These are phyloP conservation scores for Lichtheimia corymbifera DNA, from an alignment of 371 early-diverging fungal species.

Conservation along the genomic window DNA sequence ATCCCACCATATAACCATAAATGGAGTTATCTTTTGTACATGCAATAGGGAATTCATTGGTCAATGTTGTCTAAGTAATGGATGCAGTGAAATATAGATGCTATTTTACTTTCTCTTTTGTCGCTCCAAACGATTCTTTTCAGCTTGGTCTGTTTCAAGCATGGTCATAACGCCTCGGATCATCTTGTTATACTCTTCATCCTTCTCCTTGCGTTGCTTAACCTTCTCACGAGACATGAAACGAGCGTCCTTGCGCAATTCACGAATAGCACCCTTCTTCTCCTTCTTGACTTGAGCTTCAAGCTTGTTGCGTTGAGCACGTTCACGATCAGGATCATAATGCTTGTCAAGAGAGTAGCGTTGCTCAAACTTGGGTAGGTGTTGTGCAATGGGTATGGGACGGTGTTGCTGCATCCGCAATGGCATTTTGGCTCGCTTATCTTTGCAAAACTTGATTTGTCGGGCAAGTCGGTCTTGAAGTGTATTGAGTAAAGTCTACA, in stretches of 20 bases:
- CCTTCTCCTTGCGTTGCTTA: slow-evolving; percentile 74
- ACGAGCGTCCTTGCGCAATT: slow-evolving; percentile 90
- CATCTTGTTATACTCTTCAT: slow-evolving; percentile 81
- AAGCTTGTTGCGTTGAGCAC: slow-evolving; percentile 75
- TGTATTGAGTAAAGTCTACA: slow-evolving; percentile 23
- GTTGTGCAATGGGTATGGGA: slow-evolving; percentile 87
- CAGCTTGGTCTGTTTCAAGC: slow-evolving; percentile 76
- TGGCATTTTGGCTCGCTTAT: slow-evolving; percentile 64
- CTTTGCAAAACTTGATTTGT: slow-evolving; percentile 58
- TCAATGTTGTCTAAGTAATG: no score
- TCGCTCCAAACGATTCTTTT: slow-evolving; percentile 70
- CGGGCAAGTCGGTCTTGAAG: slow-evolving; percentile 47
- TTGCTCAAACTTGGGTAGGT: slow-evolving; percentile 89
- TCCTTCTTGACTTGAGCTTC: slow-evolving; percentile 84
- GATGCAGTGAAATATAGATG: no score
- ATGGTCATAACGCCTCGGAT: slow-evolving; percentile 85
- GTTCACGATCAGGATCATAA: slow-evolving; percentile 80
- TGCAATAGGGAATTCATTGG: no score
- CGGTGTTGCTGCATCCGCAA: slow-evolving; percentile 83
- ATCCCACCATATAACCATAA: no score
- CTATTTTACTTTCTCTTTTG: slow-evolving; percentile 44
- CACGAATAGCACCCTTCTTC: slow-evolving; percentile 90
- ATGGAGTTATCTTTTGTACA: no score
- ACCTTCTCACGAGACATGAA: slow-evolving; percentile 82
- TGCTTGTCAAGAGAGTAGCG: slow-evolving; percentile 81